Evolutionary conservation across 129 eudicot genomes (phyloP).

Genomic region (Heracleum sosnowskyi): DNA sequence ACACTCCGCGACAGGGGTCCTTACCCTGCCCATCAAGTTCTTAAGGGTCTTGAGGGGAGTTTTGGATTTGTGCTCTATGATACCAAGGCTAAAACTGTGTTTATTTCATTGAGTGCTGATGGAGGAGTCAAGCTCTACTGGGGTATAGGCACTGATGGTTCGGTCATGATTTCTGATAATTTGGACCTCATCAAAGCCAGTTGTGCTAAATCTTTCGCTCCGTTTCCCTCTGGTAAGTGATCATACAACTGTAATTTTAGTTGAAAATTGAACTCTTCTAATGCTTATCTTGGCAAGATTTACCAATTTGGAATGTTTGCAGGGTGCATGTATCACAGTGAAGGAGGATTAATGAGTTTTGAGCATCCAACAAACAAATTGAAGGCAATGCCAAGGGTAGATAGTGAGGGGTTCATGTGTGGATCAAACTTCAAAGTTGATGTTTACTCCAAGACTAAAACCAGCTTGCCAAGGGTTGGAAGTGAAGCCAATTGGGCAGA

Average conservation of each 20-base stretch:
- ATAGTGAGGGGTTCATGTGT: conserved; percentile 85
- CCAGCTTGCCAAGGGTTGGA: conserved; percentile 91
- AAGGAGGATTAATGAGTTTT: conserved; percentile 59
- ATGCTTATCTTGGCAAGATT: neutral
- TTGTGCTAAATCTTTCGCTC: conserved; percentile 88
- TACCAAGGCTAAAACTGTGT: conserved; percentile 50
- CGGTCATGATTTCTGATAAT: conserved; percentile 70
- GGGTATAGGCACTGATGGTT: conserved; percentile 77
- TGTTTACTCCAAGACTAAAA: conserved; percentile 46
- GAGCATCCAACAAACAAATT: conserved; percentile 80
- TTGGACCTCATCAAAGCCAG: conserved; percentile 56
- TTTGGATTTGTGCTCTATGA: conserved; percentile 87
- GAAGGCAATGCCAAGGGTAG: conserved; percentile 92
- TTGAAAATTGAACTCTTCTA: neutral
- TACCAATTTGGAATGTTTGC: neutral
- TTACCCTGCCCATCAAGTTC: conserved; percentile 74
- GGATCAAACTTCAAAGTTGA: conserved; percentile 89
- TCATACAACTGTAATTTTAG: neutral
- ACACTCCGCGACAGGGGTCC: conserved; percentile 95
- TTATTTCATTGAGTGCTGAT: conserved; percentile 67
- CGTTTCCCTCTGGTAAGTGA: conserved; percentile 69
- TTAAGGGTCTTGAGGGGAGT: conserved; percentile 79
- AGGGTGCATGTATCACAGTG: conserved; percentile 90
- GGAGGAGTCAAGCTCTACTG: conserved; percentile 61
- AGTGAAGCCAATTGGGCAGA: conserved; percentile 89